Evolutionary conservation across 495 filamentous ascomycete genomes (phyloP), one percentile per base, ranked within the genome.

Genomic region (Penicillium steckii): DNA sequence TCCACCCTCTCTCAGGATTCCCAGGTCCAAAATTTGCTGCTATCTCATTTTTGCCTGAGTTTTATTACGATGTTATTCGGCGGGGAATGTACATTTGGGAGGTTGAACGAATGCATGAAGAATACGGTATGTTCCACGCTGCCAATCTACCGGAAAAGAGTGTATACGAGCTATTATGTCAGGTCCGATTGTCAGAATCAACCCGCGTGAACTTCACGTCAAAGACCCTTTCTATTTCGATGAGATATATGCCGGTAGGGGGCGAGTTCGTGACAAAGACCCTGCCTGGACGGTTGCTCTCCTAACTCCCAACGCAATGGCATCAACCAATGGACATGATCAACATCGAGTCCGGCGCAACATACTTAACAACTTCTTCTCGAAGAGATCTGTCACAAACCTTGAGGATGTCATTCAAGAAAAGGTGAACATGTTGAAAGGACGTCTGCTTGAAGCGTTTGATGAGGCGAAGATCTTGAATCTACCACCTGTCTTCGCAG

Each of bases 11-110:
- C 0, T 50, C 64, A 10, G 56, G 58, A 5, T 71, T 80, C 24
- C 80, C 80, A 3, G 80, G 78, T 0, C 75, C 77, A 0, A 76
- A 68, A 56, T 57, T 81, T 4, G 73, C 76, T 0, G 75, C 73
- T 0, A 53, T 64, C 5, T 73, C 72, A 6, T 70, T 64, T 24
- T 53, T 71, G 19, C 77, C 76, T 23, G 80, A 83, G 37, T 75
- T 75, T 32, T 83, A 78, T 52, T 74, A 78, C 45, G 76, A 82
- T 49, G 56, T 79, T 12, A 54, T 77, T 25, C 57, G 66, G 8
- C 52, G 62, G 4, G 78, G 77, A 1, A 61, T 64, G 49, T 83
- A 79, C 51, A 67, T 72, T 6, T 72, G 62, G 48, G 55, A 72
- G 30, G 72, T 83, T 24, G 55, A 71, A 40, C 53, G 66, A 8